Evolutionary conservation across 1,139 yeast genomes (phyloP), one percentile per base, ranked within the genome.

Genomic region (Saccharomycopsis hybrid): DNA sequence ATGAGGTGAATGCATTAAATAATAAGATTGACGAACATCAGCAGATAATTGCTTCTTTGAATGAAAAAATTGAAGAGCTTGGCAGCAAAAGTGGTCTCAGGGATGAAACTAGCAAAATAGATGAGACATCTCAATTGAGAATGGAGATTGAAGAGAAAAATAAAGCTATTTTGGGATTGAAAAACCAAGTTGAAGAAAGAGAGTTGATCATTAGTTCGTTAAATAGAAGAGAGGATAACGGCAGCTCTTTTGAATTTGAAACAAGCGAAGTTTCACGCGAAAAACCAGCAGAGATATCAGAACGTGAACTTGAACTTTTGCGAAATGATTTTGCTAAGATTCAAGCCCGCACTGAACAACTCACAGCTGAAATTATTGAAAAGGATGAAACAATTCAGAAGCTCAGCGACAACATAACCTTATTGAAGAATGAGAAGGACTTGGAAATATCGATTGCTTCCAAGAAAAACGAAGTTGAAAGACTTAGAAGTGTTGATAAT

Each of bases 1-100:
- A 58, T 2, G 66, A 64, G 37, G 52, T 60, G 4, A 53, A 47
- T 29, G 40, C 31, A 1, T 47, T 58, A 2, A 58, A 56, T 11
- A 27, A 49, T 3, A 56, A 52, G 37, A 43, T 48, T 13, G 9
- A 18, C 24, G 43, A 41, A 8, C n/a, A 41, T 36, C 44, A 48
- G 28, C 32, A 11, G 2, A 24, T 35, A 7, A 49, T 49, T 9
- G 40, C 28, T 11, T 9, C 39, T 8, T 35, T 40, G 25, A 44
- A 33, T 3, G 24, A 7, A 8, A 18, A 48, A 39, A n/a, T 43
- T 9, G 37, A 31, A 28, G 5, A 13, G 2, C n/a, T 44, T n/a
- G 38, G 13, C 35, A 44, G 30, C 24, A 44, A 37, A 7, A 42
- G 11, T 32, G 43, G 29, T 4, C 18, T 18, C 18, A 18, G 18